These are phyloP conservation scores for Pichia insulana DNA, from an alignment of 805 yeast species.

Conservation along the genomic window DNA sequence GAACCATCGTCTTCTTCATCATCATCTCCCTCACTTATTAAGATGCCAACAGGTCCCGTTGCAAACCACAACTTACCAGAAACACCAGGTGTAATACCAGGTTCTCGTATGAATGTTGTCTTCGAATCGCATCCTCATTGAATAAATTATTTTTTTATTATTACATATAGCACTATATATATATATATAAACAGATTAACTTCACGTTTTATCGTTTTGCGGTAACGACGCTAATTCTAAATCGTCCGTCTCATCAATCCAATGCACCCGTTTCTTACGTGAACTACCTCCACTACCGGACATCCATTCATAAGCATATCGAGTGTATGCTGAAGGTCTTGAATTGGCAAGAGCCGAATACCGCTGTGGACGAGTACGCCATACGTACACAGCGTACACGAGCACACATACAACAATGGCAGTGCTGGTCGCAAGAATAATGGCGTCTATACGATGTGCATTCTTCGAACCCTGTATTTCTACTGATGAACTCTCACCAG, in stretches of 20 bases:
- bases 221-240: background rate
- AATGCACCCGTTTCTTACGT: constrained; percentile 29
- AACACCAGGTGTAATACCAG: constrained; percentile 15
- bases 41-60: background rate
- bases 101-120: constrained; percentile 9
- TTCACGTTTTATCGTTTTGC: no score
- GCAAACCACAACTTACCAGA: constrained; percentile 5
- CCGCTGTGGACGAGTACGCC: constrained; percentile 1
- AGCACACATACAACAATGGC: no score
- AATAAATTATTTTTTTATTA: no score
- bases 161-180: no score
- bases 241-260: constrained; percentile 16
- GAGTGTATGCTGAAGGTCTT: constrained; percentile 1
- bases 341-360: constrained; percentile 6
- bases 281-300: constrained; percentile 3
- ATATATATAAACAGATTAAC: no score
- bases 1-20: constrained; percentile 3
- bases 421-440: no score
- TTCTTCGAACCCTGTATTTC: no score
- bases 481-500: no score
- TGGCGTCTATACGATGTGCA: no score
- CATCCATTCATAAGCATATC: constrained; percentile 8
- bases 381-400: no score
- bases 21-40: background rate
- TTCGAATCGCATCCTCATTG: constrained; percentile 2